Percentiles rank a stretch among this genome's conserved stretches.
Evolutionary conservation across 169 alveolate genomes (phyloP).

Genomic region (Cryptosporidium tyzzeri): DNA sequence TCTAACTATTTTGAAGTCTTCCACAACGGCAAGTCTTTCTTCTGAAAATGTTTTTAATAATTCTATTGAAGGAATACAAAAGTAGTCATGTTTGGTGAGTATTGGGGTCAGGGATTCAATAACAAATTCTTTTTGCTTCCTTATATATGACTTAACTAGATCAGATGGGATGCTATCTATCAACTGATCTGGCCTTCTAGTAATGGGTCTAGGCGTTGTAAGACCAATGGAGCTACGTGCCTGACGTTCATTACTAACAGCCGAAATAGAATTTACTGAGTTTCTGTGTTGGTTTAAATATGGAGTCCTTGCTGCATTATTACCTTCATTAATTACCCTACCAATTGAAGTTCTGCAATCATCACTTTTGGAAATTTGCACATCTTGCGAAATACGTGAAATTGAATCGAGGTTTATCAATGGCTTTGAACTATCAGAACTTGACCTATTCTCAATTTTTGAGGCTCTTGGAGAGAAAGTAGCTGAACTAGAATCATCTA

Average conservation of each 20-base stretch:
- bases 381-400: constrained; percentile 52
- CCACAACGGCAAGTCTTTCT: constrained; percentile 80
- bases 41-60: constrained; percentile 83
- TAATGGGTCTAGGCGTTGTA: constrained; percentile 72
- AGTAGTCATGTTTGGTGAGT: constrained; percentile 81
- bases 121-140: constrained; percentile 26
- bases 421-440: constrained; percentile 10
- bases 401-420: constrained; percentile 55
- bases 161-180: constrained; percentile 1
- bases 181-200: constrained; percentile 17
- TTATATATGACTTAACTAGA: background rate
- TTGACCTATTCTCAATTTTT: constrained; percentile 10
- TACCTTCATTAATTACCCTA: constrained; percentile 35
- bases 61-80: constrained; percentile 82
- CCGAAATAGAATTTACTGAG: constrained; percentile 13
- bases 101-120: constrained; percentile 77
- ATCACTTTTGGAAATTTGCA: constrained; percentile 45
- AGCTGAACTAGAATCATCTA: constrained; percentile 60
- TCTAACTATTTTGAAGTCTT: constrained; percentile 81
- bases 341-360: constrained; percentile 40
- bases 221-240: constrained; percentile 57
- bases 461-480: constrained; percentile 31
- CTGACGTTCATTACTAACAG: constrained; percentile 30
- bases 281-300: constrained; percentile 36
- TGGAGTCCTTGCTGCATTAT: constrained; percentile 37